These are phyloP conservation scores for Sequoiadendron giganteum DNA, from an alignment of 75 land plant species.

Conservation along the genomic window DNA sequence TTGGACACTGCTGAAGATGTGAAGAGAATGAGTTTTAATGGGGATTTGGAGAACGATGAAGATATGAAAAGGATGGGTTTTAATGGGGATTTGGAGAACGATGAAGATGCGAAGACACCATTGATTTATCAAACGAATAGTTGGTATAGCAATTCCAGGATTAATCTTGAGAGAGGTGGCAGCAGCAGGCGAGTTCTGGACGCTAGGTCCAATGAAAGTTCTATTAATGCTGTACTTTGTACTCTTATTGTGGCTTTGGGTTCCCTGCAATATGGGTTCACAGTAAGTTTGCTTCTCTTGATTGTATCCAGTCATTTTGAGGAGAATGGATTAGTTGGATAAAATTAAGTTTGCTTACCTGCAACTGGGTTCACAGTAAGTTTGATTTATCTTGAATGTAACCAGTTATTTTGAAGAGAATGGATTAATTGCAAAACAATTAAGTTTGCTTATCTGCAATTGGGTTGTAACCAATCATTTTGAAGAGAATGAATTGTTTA, in stretches of 20 bases:
- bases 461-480: too few species aligned
- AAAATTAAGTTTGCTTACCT: not conserved
- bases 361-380: slow-evolving; percentile 41
- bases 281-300: slow-evolving; percentile 25
- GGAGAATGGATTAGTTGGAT: too few species aligned
- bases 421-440: too few species aligned
- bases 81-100: not conserved
- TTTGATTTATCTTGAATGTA: not conserved
- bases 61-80: not conserved
- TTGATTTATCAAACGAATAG: not conserved
- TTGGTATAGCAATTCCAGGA: not conserved
- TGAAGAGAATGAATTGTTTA: too few species aligned
- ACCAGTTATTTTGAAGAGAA: too few species aligned
- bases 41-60: not conserved
- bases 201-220: not conserved
- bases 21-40: slow-evolving; percentile 3
- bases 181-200: not conserved
- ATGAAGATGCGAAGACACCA: not conserved
- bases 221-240: slow-evolving; percentile 23
- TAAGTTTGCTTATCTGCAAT: too few species aligned
- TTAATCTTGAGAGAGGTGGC: too few species aligned
- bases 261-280: slow-evolving; percentile 39
- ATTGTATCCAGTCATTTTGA: too few species aligned
- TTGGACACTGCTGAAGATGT: not conserved
- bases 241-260: slow-evolving; percentile 43